Percentiles rank a stretch among this genome's conserved stretches.
These are phyloP conservation scores for Moniliophthora roreri DNA, from an alignment of 1,284 basidiomycete genomes.

Conservation along the genomic window DNA sequence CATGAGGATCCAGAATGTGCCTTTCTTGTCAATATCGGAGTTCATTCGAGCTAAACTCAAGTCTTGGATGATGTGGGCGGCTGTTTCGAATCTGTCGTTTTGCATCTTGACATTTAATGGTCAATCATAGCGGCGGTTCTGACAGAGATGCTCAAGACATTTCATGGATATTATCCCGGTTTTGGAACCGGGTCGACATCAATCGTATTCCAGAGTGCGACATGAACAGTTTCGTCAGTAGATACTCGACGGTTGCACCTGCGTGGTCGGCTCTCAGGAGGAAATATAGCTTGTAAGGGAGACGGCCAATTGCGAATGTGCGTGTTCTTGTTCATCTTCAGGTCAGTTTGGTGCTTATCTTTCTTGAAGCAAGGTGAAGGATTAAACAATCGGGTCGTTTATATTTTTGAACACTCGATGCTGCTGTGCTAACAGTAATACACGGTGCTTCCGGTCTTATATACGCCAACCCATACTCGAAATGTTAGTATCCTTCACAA, in stretches of 20 bases:
- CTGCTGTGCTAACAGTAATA: too few relatives aligned
- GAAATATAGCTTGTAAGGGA: slow-evolving; percentile 57
- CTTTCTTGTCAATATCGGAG: slow-evolving; percentile 76
- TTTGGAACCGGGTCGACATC: slow-evolving; percentile 77
- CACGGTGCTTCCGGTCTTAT: too few relatives aligned
- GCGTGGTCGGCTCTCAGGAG: slow-evolving; percentile 69
- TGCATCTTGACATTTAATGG: slow-evolving; percentile 15
- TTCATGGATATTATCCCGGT: slow-evolving; percentile 60
- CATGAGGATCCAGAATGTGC: slow-evolving; percentile 63
- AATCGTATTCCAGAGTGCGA: slow-evolving; percentile 80
- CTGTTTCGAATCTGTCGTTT: slow-evolving; percentile 15
- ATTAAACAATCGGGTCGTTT: too few relatives aligned
- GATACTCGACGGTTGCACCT: slow-evolving; percentile 52
- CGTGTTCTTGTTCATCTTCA: neutral
- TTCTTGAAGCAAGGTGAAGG: too few relatives aligned
- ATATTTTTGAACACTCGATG: too few relatives aligned
- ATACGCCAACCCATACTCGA: too few relatives aligned
- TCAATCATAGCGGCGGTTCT: slow-evolving; percentile 50
- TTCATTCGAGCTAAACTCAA: slow-evolving; percentile 80
- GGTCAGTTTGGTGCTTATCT: neutral
- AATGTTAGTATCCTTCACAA: too few relatives aligned
- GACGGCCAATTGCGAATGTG: neutral
- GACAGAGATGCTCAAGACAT: slow-evolving; percentile 76
- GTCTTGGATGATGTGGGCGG: slow-evolving; percentile 69
- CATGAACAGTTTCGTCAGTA: slow-evolving; percentile 69